phyloP scores from a whole-genome alignment of 495 filamentous ascomycete species.

The Penicillium odoratum region DNA sequence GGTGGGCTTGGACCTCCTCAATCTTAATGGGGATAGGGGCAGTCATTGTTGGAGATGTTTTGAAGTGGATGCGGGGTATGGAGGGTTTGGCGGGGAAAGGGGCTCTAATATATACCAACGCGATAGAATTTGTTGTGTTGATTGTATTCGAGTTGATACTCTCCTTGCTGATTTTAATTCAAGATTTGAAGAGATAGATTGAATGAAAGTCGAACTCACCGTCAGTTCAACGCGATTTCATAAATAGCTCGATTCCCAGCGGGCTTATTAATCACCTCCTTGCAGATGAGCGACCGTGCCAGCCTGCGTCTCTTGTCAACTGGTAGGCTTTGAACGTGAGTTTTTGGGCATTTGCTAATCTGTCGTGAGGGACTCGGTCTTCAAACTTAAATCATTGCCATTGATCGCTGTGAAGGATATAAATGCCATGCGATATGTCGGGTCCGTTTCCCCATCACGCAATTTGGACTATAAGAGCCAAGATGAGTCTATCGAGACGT shows the following conservation, averaged over 20 bases:
- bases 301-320: background rate
- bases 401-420: background rate
- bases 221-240: constrained; percentile 22
- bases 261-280: constrained; percentile 28
- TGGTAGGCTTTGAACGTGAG: background rate
- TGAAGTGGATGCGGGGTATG: background rate
- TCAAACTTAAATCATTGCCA: background rate
- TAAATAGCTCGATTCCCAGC: constrained; percentile 1
- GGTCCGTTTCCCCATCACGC: constrained; percentile 6
- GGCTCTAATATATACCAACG: background rate
- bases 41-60: constrained; percentile 19
- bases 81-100: background rate
- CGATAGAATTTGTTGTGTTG: background rate
- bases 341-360: background rate
- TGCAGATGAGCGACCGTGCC: constrained; percentile 15
- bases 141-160: background rate
- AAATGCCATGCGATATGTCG: background rate
- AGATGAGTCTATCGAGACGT: constrained; percentile 15
- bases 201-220: constrained; percentile 11
- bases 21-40: constrained; percentile 22
- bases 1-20: constrained; percentile 27
- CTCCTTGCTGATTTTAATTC: background rate
- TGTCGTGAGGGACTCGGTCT: background rate
- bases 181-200: background rate
- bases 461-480: constrained; percentile 11